Evolutionary conservation across 148 eudicot genomes (phyloP), one percentile per base, ranked within the genome.

Genomic region (Rhododendron mucronatum): DNA sequence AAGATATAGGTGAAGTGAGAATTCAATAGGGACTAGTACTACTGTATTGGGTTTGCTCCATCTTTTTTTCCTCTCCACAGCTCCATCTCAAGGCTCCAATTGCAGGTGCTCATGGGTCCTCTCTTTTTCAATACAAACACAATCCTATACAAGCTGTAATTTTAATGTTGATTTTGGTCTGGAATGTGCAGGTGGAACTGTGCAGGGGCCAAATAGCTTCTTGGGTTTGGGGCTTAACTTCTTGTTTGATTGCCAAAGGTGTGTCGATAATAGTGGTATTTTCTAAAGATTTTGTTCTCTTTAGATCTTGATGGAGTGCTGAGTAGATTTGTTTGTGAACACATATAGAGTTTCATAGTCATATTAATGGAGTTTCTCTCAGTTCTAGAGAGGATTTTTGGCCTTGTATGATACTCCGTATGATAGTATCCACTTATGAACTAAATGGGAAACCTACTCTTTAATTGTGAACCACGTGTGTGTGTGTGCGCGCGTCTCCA

Each of bases 181-280:
- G 80, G 85, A 61, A 84, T 87, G 85, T 87, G 89, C 88, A 86
- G 88, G 85, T 89, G 88, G 79, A 53, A 45, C 82, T 85, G 48
- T 67, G 84, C 87, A 82, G 81, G 83, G 83, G 69, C 88, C 82
- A 86, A 84, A 55, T 82, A 86, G 90, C 86, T 85, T 86, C 23
- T 18, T 16, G 67, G 53, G 84, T 84, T 84, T 86, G 85, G 83
- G 83, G 86, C 83, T 87, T 71, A 45, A 61, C 84, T 81, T 51
- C 30, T 78, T 83, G 78, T 88, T 85, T 85, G 61, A 84, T 73
- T 87, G 35, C 35, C 33, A 73, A 41, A 85, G 86, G 85, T 84
- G 83, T 86, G 89, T 57, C 83, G 23, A 83, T 86, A 53, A 86
- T 86, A 82, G 82, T 87, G 12, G 50, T 47, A 41, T 41, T 41